These are phyloP conservation scores for Pycnococcus provasolii DNA, from an alignment of 139 green algal genomes.

Conservation along the genomic window DNA sequence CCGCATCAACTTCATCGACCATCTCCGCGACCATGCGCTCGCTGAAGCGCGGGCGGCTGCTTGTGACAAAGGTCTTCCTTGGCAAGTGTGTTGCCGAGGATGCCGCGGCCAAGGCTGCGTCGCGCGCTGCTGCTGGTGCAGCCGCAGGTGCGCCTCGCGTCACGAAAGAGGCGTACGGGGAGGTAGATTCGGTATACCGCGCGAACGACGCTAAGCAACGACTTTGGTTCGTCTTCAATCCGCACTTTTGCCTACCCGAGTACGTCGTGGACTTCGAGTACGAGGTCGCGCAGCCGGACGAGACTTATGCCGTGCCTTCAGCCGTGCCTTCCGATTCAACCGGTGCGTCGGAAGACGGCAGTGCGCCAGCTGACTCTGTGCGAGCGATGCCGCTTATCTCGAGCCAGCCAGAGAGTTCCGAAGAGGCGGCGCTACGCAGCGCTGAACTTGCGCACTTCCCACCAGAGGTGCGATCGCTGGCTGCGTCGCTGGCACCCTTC, in stretches of 20 bases:
- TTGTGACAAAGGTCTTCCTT: slow-evolving; percentile 45
- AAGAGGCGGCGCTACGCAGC: too few species aligned
- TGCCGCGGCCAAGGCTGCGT: not conserved
- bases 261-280: slow-evolving; percentile 60
- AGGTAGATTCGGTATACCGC: slow-evolving; percentile 37
- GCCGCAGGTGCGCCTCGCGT: not conserved
- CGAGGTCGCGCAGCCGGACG: not conserved
- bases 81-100: slow-evolving; percentile 30
- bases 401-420: too few species aligned
- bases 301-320: too few species aligned
- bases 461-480: too few species aligned
- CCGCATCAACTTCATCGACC: too few species aligned
- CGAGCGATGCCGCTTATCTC: too few species aligned
- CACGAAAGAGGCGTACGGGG: slow-evolving; percentile 11
- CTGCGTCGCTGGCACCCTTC: too few species aligned
- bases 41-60: slow-evolving; percentile 21
- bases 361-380: too few species aligned
- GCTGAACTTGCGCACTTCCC: too few species aligned
- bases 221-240: slow-evolving; percentile 47
- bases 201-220: slow-evolving; percentile 42
- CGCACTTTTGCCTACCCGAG: slow-evolving; percentile 50
- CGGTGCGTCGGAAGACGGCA: too few species aligned
- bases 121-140: not conserved
- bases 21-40: not conserved
- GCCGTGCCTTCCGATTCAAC: too few species aligned